A percentile compares a stretch with the other conserved stretches of the same genome.
Conservation (phyloP, 2,329 filamentous ascomycete genomes). For the Reticulascus tulasneorum region DNA sequence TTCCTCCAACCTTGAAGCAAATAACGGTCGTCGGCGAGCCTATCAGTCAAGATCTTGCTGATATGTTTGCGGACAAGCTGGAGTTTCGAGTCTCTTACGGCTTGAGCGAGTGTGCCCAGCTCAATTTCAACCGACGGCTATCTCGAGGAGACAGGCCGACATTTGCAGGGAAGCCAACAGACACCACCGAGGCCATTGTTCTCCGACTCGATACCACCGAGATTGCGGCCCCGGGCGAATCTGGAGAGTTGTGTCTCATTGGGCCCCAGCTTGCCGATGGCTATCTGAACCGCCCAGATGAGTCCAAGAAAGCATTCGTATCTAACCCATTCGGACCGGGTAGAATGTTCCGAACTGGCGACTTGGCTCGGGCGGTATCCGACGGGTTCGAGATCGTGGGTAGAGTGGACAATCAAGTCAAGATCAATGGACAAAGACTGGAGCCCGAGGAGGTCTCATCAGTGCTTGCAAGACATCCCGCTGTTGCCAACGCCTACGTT, state of each 20-base stretch:
- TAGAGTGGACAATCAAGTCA: slow-evolving; percentile 24
- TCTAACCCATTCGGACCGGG: slow-evolving; percentile 1
- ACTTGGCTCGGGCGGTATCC: slow-evolving; percentile 15
- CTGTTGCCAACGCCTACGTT: background rate
- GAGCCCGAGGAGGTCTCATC: slow-evolving; percentile 23
- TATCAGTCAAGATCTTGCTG: slow-evolving; percentile 14
- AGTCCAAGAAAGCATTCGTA: slow-evolving; percentile 1
- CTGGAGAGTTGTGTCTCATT: slow-evolving; percentile 17
- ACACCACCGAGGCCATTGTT: slow-evolving; percentile 13
- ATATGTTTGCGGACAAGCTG: slow-evolving; percentile 1
- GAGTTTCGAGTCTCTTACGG: slow-evolving; percentile 18
- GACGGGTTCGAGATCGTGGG: slow-evolving; percentile 21
- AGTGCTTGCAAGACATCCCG: background rate
- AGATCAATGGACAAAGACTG: slow-evolving; percentile 27
- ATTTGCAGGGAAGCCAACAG: slow-evolving; percentile 2
- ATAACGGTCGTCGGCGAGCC: slow-evolving; percentile 18
- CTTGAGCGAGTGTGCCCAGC: slow-evolving; percentile 19
- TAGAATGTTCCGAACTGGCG: slow-evolving; percentile 19
- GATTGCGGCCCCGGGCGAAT: slow-evolving; percentile 13
- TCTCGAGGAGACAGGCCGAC: slow-evolving; percentile 1
- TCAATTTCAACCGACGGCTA: slow-evolving; percentile 11
- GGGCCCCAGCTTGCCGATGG: slow-evolving; percentile 6
- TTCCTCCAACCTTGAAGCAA: slow-evolving; percentile 10
- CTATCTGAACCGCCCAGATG: slow-evolving; percentile 1
- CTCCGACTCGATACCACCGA: slow-evolving; percentile 8